A percentile compares a stretch with the other conserved stretches of the same genome.
Evolutionary conservation across 306 rosid species (phyloP).

Genomic region (Carpinus fangiana): DNA sequence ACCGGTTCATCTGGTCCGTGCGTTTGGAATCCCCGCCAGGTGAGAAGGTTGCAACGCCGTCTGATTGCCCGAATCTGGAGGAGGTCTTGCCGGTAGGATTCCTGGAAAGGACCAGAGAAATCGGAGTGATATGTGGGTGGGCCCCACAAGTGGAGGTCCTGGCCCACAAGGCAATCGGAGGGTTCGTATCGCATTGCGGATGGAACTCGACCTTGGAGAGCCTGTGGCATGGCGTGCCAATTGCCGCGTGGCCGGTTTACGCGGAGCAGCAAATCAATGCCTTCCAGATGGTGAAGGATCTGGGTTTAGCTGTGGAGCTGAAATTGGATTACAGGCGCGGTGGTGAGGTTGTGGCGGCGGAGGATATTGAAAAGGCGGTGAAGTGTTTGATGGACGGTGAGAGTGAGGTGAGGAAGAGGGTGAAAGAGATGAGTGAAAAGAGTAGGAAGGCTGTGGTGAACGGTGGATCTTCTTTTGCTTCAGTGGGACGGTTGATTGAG

Average conservation of each 20-base stretch:
- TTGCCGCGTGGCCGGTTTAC: slow-evolving; percentile 27
- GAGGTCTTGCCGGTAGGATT: slow-evolving; percentile 20
- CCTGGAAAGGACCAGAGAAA: neutral
- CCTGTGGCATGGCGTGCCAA: slow-evolving; percentile 19
- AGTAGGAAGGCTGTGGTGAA: neutral
- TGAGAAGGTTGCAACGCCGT: neutral
- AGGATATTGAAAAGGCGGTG: slow-evolving; percentile 4
- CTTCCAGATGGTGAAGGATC: slow-evolving; percentile 16
- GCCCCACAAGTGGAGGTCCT: slow-evolving; percentile 29
- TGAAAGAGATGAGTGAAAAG: slow-evolving; percentile 10
- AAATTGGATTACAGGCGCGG: slow-evolving; percentile 7
- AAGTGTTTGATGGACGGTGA: slow-evolving; percentile 1
- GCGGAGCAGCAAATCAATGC: slow-evolving; percentile 26
- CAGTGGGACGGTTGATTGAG: slow-evolving; percentile 8
- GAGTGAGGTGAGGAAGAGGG: slow-evolving; percentile 13
- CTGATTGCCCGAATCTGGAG: neutral
- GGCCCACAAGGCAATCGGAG: slow-evolving; percentile 18
- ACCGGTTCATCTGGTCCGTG: too few relatives aligned
- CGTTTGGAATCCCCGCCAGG: too few relatives aligned
- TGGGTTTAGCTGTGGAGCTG: slow-evolving; percentile 19
- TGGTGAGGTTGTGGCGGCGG: neutral
- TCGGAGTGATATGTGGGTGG: slow-evolving; percentile 33
- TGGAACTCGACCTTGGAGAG: slow-evolving; percentile 34
- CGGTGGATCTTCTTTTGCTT: slow-evolving; percentile 14
- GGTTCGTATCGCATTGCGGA: slow-evolving; percentile 29